phyloP scores from a whole-genome alignment of 306 rosid genomes.

The Dryas alaskensis region DNA sequence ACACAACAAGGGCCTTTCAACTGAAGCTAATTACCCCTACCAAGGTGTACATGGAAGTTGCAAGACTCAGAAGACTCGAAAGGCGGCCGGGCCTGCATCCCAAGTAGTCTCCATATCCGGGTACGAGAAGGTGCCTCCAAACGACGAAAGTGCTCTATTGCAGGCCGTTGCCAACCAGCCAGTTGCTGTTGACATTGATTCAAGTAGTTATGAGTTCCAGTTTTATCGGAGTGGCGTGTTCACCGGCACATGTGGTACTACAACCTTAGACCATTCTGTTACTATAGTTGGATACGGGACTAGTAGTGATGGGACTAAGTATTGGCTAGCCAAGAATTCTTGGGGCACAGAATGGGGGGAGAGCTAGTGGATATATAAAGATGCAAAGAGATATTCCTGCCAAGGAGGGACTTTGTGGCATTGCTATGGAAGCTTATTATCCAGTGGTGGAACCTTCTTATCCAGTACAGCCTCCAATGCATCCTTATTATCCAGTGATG shows the following conservation, averaged over 20 bases:
- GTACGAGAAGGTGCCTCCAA: slow-evolving; percentile 36
- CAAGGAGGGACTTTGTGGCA: slow-evolving; percentile 41
- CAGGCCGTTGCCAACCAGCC: slow-evolving; percentile 36
- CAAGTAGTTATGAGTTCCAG: slow-evolving; percentile 30
- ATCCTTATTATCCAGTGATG: too few species aligned
- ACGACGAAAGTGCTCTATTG: slow-evolving; percentile 27
- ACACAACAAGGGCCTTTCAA: slow-evolving; percentile 27
- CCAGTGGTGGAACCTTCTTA: slow-evolving; percentile 27
- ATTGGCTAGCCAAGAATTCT: slow-evolving; percentile 48
- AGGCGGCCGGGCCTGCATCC: not conserved
- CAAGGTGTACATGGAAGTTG: slow-evolving; percentile 32
- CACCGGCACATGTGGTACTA: slow-evolving; percentile 39
- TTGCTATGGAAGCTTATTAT: slow-evolving; percentile 46
- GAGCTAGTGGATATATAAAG: slow-evolving; percentile 33
- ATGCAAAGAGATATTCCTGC: slow-evolving; percentile 38
- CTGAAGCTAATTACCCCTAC: slow-evolving; percentile 36
- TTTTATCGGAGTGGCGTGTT: slow-evolving; percentile 39
- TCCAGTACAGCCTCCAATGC: not conserved
- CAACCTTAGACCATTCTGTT: slow-evolving; percentile 40
- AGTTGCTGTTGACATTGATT: slow-evolving; percentile 42
- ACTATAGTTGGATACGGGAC: slow-evolving; percentile 39
- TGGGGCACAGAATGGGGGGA: slow-evolving; percentile 46
- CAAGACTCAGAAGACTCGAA: slow-evolving; percentile 2
- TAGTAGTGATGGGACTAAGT: slow-evolving; percentile 30
- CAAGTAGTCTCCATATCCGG: slow-evolving; percentile 24